Evolutionary conservation across 805 yeast species (phyloP), one percentile per base, ranked within the genome.

Genomic region (Torulaspora delbrueckii): DNA sequence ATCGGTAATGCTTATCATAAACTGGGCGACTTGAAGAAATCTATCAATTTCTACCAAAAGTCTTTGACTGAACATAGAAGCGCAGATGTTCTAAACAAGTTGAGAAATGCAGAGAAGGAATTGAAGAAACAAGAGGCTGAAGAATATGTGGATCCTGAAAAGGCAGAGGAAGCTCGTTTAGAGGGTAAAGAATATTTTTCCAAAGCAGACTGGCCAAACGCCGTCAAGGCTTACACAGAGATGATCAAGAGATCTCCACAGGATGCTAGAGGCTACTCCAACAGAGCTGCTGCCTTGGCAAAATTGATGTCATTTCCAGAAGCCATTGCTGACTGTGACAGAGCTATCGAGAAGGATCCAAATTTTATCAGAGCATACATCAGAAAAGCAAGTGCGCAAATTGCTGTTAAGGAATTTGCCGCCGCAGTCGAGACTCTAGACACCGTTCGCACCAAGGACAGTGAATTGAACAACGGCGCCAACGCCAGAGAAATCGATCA

Each of bases 241-340:
- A 93, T 93, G 90, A 75, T 91, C 59, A 87, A 89, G 71, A 85
- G 99, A 67, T 89, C 90, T n/a, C 99, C 99, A 46, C 81, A 81
- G 46, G 98, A 93, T 68, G 95, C 95, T 19, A 81, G 96, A 68
- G 98, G 97, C 47, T 93, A 89, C 69, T 89, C 96, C 28, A 93
- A 93, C 74, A 85, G 99, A 71, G 99, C 99, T 43, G 99, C 99
- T 32, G 96, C 96, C 1, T 78, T 85, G 64, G 83, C 96, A 38
- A 93, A 93, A 70, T 78, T 93, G 56, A 80, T 91, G 86, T 87
- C 96, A 9, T 93, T 91, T 85, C 97, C 97, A 14, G 98, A 91
- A 56, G 97, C 96, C 13, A 83, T 93, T 47, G 77, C 78, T 58
- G 99, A 93, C 70, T 89, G 97, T 74, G 86, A 91, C 61, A 66